These are phyloP conservation scores for Gliomastix tumulicola DNA, from an alignment of 2,329 filamentous ascomycete species.

Conservation along the genomic window DNA sequence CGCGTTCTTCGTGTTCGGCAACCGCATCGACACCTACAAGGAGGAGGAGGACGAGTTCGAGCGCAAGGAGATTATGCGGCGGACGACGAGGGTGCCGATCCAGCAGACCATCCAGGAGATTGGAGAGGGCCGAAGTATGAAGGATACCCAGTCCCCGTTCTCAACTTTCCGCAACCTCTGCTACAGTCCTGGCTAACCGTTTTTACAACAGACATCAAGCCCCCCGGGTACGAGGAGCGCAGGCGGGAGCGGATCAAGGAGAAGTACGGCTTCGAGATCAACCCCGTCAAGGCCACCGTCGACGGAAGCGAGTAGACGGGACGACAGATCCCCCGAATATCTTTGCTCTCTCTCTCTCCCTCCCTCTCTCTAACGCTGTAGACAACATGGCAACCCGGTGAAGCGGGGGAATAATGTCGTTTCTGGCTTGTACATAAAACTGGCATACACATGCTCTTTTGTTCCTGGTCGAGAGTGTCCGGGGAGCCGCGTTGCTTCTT, in stretches of 20 bases:
- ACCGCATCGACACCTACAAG: conserved; percentile 44
- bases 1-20: conserved; percentile 62
- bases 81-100: conserved; percentile 64
- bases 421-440: too few species aligned
- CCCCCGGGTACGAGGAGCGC: conserved; percentile 77
- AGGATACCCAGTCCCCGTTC: too few species aligned
- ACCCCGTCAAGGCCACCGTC: conserved; percentile 49
- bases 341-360: conserved; percentile 21
- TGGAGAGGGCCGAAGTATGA: conserved; percentile 82
- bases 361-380: too few species aligned
- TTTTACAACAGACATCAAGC: conserved; percentile 59
- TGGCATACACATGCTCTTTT: too few species aligned
- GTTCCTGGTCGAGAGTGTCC: too few species aligned
- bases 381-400: too few species aligned
- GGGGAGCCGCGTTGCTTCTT: too few species aligned
- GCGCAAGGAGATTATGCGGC: conserved; percentile 67
- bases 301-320: conserved; percentile 31
- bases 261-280: conserved; percentile 81
- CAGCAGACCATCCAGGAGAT: conserved; percentile 76
- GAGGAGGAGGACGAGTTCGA: conserved; percentile 63
- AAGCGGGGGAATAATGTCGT: too few species aligned
- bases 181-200: neutral
- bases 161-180: neutral
- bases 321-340: conserved; percentile 12
- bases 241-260: conserved; percentile 75